These are phyloP conservation scores for Truncatella angustata DNA, from an alignment of 2,329 filamentous ascomycete species.

Conservation along the genomic window DNA sequence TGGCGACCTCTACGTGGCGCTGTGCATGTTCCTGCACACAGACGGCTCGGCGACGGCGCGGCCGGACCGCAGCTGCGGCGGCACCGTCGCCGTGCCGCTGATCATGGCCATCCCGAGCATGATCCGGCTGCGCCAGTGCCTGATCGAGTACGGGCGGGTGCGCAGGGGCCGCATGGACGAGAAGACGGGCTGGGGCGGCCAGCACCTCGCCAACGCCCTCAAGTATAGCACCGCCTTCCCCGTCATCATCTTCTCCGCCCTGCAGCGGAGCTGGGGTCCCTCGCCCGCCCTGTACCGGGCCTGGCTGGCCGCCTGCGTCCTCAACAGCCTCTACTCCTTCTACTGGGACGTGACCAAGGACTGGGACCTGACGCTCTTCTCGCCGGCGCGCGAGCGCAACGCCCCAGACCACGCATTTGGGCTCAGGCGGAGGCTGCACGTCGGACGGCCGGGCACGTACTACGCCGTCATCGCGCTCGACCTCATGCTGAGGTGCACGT, in stretches of 20 bases:
- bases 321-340: conserved; percentile 94
- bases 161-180: conserved; percentile 54
- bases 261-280: conserved; percentile 60
- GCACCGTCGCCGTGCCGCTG: conserved; percentile 74
- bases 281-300: conserved; percentile 47
- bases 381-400: conserved; percentile 53
- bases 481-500: conserved; percentile 80
- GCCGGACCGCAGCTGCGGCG: conserved; percentile 81
- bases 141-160: conserved; percentile 82
- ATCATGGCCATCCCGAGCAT: conserved; percentile 79
- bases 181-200: conserved; percentile 68
- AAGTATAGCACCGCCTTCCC: conserved; percentile 96
- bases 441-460: conserved; percentile 72
- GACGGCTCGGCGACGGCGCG: conserved; percentile 72
- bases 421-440: conserved; percentile 70
- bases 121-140: conserved; percentile 87
- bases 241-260: conserved; percentile 76
- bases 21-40: conserved; percentile 85
- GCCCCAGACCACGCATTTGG: conserved; percentile 71
- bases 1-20: conserved; percentile 81
- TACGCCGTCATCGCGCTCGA: conserved; percentile 80
- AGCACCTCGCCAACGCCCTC: conserved; percentile 87
- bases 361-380: conserved; percentile 90
- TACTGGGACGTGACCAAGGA: conserved; percentile 98
- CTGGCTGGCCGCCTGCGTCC: conserved; percentile 70